Evolutionary conservation across 1,139 yeast genomes (phyloP).

Genomic region (Yamadazyma triangularis): DNA sequence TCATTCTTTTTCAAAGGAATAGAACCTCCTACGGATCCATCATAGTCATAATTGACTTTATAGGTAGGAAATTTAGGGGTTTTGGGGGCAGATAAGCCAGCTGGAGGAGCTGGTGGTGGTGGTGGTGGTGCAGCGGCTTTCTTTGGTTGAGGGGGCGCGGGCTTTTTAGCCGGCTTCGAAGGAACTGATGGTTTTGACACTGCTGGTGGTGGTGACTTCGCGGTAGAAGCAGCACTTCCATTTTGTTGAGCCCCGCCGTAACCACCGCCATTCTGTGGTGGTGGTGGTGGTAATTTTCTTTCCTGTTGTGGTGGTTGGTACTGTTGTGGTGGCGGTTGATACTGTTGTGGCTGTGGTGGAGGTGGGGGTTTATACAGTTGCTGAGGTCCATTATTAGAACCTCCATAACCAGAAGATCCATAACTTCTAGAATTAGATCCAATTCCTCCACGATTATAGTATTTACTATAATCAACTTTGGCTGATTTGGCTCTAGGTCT

Average conservation of each 20-base stretch:
- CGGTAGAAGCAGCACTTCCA: slow-evolving; percentile 2
- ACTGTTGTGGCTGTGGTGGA: slow-evolving; percentile 12
- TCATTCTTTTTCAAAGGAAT: slow-evolving; percentile 75
- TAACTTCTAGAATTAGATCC: slow-evolving; percentile 8
- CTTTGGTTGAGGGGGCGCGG: slow-evolving; percentile 38
- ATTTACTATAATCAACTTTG: slow-evolving; percentile 42
- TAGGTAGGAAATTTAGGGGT: slow-evolving; percentile 72
- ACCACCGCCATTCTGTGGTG: slow-evolving; percentile 5
- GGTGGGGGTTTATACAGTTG: slow-evolving; percentile 15
- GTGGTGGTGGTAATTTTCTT: slow-evolving; percentile 2
- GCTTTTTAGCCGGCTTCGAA: slow-evolving; percentile 21
- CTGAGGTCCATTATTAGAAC: slow-evolving; percentile 1
- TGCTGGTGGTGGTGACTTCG: slow-evolving; percentile 9
- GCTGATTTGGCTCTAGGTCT: slow-evolving; percentile 53
- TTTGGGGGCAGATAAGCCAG: slow-evolving; percentile 53
- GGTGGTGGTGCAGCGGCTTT: slow-evolving; percentile 29
- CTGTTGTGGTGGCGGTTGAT: slow-evolving; percentile 5
- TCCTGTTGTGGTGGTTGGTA: slow-evolving; percentile 14
- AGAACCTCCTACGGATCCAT: slow-evolving; percentile 79
- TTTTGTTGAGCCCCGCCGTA: slow-evolving; percentile 2
- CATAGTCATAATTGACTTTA: slow-evolving; percentile 85
- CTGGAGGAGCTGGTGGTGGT: slow-evolving; percentile 49
- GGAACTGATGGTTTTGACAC: slow-evolving; percentile 11
- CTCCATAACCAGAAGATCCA: slow-evolving; percentile 5
- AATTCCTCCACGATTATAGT: slow-evolving; percentile 31